phyloP scores from a whole-genome alignment of 2,329 filamentous ascomycete species.

The Cercospora sojina region DNA sequence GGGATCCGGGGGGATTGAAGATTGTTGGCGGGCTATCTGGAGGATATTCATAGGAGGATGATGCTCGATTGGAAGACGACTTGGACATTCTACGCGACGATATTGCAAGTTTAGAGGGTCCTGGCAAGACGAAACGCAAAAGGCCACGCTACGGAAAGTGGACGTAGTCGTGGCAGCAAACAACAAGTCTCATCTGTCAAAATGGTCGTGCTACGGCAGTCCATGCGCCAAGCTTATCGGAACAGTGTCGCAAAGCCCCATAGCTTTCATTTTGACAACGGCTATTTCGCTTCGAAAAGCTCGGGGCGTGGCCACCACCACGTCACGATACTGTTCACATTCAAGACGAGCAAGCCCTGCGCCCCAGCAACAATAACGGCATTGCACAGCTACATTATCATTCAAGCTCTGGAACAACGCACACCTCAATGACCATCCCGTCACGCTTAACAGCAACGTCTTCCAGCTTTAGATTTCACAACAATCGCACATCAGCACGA shows the following conservation, averaged over 20 bases:
- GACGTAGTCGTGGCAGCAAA: background rate
- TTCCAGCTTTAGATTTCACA: background rate
- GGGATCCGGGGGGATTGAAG: conserved; percentile 65
- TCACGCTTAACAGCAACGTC: background rate
- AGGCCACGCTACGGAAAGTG: background rate
- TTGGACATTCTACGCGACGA: background rate
- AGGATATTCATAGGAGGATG: conserved; percentile 3
- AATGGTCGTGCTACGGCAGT: background rate
- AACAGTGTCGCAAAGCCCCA: background rate
- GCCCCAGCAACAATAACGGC: background rate
- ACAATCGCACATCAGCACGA: background rate
- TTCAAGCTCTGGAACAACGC: background rate
- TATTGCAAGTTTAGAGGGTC: no score
- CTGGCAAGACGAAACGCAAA: background rate
- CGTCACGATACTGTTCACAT: background rate
- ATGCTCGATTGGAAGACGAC: background rate
- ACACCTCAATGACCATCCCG: background rate
- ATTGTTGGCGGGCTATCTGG: conserved; percentile 56
- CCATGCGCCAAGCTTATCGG: no score
- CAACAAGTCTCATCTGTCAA: background rate
- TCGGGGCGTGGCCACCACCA: background rate
- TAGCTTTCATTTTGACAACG: background rate
- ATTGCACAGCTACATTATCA: background rate
- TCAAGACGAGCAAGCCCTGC: background rate
- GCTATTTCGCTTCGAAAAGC: background rate